Percentiles rank a stretch among this genome's conserved stretches.
Conservation (phyloP, 2,329 filamentous ascomycete genomes). For the Albophoma yamanashiensis region DNA sequence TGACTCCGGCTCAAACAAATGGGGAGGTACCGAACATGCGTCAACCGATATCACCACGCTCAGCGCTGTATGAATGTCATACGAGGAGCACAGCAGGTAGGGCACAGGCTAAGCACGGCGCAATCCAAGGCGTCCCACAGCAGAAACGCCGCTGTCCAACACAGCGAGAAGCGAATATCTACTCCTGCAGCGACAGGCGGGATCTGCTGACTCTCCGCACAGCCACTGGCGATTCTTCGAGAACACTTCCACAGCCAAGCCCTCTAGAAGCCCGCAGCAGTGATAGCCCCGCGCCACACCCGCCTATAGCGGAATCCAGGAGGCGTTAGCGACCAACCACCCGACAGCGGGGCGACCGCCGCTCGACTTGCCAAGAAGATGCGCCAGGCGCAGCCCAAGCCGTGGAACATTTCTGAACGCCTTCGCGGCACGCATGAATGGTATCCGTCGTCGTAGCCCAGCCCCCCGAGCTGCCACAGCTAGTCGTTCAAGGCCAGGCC, state of each 20-base stretch:
- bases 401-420: neutral
- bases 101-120: neutral
- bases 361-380: neutral
- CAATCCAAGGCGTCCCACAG: neutral
- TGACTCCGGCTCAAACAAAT: no score
- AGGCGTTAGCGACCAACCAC: neutral
- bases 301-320: neutral
- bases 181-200: neutral
- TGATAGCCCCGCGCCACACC: neutral
- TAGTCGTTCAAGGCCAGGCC: neutral
- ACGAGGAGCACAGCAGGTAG: neutral
- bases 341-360: neutral
- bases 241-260: neutral
- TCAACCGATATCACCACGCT: neutral
- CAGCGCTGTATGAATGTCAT: neutral
- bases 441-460: neutral
- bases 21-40: no score
- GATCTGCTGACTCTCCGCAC: neutral
- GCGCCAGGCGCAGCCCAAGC: neutral
- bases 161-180: neutral
- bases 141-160: neutral
- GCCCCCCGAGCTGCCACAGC: neutral
- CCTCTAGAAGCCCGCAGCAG: neutral
- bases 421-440: neutral
- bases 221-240: neutral